Conservation (phyloP, 768 basidiomycete species). For the Pholiota molesta region DNA sequence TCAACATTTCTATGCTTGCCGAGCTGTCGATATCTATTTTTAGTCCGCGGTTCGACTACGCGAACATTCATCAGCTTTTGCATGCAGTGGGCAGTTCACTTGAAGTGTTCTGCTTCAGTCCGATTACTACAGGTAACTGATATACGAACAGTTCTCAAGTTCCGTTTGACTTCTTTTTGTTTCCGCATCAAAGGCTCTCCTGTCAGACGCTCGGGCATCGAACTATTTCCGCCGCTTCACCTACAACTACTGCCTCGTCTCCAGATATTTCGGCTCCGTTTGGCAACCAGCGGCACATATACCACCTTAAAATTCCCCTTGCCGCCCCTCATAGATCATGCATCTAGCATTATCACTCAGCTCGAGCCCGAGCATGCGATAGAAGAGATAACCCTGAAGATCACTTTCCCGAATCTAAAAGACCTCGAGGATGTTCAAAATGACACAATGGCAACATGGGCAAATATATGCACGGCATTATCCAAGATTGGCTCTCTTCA, state of each 20-base stretch:
- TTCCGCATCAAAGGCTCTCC: background rate
- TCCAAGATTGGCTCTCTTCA: background rate
- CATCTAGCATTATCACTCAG: background rate
- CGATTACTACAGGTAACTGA: slow-evolving; percentile 2
- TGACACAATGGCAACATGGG: background rate
- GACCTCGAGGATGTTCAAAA: background rate
- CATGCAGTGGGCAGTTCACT: background rate
- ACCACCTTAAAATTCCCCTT: background rate
- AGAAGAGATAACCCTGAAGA: slow-evolving; percentile 9
- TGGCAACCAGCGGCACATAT: background rate
- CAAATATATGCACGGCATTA: background rate
- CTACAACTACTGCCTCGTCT: slow-evolving; percentile 1
- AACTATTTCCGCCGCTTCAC: background rate
- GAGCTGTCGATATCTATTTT: slow-evolving; percentile 9
- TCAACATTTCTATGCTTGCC: slow-evolving; percentile 1
- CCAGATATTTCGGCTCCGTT: background rate
- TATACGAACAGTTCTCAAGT: background rate
- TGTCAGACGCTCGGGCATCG: background rate
- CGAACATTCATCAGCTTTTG: background rate
- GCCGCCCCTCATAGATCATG: background rate
- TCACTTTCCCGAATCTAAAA: background rate
- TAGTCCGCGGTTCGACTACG: slow-evolving; percentile 6
- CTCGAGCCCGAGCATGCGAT: background rate
- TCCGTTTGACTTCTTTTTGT: background rate
- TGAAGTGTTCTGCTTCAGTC: slow-evolving; percentile 8